Base-by-base conservation (phyloP, 805 yeast genomes). In the Vanderwaltozyma verrucispora region DNA sequence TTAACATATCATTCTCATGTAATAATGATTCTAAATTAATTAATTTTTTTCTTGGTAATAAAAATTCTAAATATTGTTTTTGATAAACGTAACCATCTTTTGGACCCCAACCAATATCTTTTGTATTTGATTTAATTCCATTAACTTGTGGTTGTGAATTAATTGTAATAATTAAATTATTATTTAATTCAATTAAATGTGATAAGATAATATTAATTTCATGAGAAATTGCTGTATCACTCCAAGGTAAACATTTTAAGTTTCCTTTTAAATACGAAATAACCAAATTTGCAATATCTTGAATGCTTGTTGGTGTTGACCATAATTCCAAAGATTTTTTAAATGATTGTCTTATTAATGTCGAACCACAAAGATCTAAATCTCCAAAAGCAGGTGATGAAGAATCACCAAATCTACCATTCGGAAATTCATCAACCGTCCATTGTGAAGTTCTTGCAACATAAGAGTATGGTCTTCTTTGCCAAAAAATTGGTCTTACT, bases 351-450 rank as follows among this genome's bases (percentile, higher is more conserved):
- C 95, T 75, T 49, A 88, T 74, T 53, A 87, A 67, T 19, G 80
- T 77, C 26, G 86, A 74, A 16, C 89, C 92, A 48, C 78, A 79
- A 37, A 82, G 69, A 56, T 85, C 95, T 40, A 87, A 70, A 46
- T 84, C 94, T 51, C 95, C 95, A 63, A 82, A 88, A 2, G 97
- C 97, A 4, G 98, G 98, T 30, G 97, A 92, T 42, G 95, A 71
- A 3, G 96, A 84, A 59, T 92, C 96, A 52, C 98, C 98, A 88
- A 96, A 92, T 65, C 98, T 72, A 43, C 98, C 98, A 60, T 89
- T 92, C 36, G 98, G 98, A 55, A 89, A 92, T 60, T 92, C 98
- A 63, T 92, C 98, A 87, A 44, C 56, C 2, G 57, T 50, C 60
- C 98, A 92, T 40, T 81, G 80, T 19, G 92, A 76, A 8, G 96